These are phyloP conservation scores for Lentinula raphanica DNA, from an alignment of 768 basidiomycete genomes.

Conservation along the genomic window DNA sequence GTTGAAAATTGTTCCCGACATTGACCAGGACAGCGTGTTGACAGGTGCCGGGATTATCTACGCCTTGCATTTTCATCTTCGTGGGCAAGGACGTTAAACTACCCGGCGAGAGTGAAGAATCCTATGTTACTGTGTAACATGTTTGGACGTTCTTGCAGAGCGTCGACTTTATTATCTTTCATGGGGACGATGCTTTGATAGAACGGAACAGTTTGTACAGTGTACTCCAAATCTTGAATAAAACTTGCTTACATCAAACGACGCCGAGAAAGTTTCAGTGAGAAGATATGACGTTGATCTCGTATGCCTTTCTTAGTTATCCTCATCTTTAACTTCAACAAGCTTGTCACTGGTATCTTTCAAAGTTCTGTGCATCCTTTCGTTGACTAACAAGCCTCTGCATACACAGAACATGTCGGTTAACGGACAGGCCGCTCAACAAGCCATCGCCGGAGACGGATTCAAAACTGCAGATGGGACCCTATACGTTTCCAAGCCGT, in stretches of 20 bases:
- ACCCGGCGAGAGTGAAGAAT: neutral
- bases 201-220: neutral
- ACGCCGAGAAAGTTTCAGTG: neutral
- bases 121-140: neutral
- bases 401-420: neutral
- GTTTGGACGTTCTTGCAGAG: constrained; percentile 5
- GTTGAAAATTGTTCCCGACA: no score
- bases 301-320: neutral
- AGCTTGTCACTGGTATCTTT: no score
- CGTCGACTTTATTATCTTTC: neutral
- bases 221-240: no score
- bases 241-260: neutral
- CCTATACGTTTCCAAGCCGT: constrained; percentile 70
- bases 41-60: constrained; percentile 8
- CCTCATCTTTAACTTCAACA: no score
- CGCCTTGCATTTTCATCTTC: neutral
- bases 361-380: no score
- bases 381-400: neutral
- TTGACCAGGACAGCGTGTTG: no score
- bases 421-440: constrained; percentile 2
- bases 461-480: constrained; percentile 59
- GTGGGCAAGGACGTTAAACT: constrained; percentile 7
- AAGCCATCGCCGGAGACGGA: constrained; percentile 31
- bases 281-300: neutral
- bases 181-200: constrained; percentile 7